Evolutionary conservation across 805 yeast species (phyloP).

Genomic region (Zygoascus bituminiphila): DNA sequence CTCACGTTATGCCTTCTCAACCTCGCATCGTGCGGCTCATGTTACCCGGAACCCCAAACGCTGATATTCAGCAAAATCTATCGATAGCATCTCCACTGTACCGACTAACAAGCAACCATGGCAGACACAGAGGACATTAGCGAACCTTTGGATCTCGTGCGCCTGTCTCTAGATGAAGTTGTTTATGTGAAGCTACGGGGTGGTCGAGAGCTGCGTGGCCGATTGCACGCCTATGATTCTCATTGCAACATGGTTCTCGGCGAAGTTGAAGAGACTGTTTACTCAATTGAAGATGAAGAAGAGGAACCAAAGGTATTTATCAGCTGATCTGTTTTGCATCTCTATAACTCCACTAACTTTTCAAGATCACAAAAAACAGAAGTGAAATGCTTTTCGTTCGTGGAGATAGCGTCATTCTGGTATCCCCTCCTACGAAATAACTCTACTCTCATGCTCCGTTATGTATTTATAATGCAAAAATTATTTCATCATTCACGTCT

Average conservation of each 20-base stretch:
- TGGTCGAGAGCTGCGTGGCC: constrained; percentile 85
- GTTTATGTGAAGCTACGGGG: constrained; percentile 89
- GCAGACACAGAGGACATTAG: constrained; percentile 22
- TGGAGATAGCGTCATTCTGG: constrained; percentile 93
- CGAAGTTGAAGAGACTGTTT: constrained; percentile 82
- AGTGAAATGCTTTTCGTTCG: constrained; percentile 91
- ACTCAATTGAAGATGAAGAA: constrained; percentile 39
- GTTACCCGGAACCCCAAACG: too few relatives aligned
- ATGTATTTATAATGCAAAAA: constrained; percentile 1
- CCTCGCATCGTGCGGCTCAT: too few relatives aligned
- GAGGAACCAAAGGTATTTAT: constrained; percentile 34
- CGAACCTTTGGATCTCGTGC: constrained; percentile 87
- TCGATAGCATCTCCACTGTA: neutral
- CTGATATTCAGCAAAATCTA: neutral
- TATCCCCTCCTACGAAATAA: constrained; percentile 38
- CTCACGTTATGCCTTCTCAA: too few relatives aligned
- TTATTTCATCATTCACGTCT: neutral
- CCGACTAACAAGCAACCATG: constrained; percentile 2
- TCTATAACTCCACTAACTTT: neutral
- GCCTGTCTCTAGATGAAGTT: constrained; percentile 76
- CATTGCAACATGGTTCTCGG: constrained; percentile 95
- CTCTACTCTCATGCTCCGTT: neutral
- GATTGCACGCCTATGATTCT: constrained; percentile 86
- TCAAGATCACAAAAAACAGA: constrained; percentile 41
- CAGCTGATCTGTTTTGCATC: neutral